Base-by-base conservation (phyloP, 495 filamentous ascomycete genomes). In the Hypoxylon lenormandii region DNA sequence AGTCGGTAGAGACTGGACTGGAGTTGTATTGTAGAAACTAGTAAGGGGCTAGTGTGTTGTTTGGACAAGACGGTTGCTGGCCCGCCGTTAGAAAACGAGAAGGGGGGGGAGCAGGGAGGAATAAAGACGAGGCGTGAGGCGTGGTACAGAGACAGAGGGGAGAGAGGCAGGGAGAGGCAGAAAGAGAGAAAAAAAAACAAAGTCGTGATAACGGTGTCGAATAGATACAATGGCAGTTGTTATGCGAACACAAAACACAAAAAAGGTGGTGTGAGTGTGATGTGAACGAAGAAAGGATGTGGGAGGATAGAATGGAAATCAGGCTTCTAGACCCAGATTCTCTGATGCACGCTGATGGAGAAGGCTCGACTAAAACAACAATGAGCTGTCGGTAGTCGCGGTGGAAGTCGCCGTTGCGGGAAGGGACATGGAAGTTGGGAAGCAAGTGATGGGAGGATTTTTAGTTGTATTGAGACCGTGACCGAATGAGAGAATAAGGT, bases 321-420 rank as follows among this genome's bases (percentile, higher is more conserved):
- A 48, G 53, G 69, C 60, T 67, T 67, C 69, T 72, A 72, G 69
- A 72, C 69, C 69, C 68, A 54, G 53, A 47, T 38, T 65, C 38
- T 28, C 42, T 21, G 59, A 63, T 46, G 69, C 69, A 72, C 43
- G 69, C 36, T 50, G 59, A 72, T 68, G 64, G 69, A 30, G 64
- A 72, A 72, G 38, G 59, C 46, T 59, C 48, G 57, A 64, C 12
- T 30, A 54, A 54, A 57, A 58, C 58, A 70, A 56, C 61, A 55
- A 64, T 60, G 60, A 64, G 60, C 68, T 71, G 69, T 72, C 69
- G 69, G 69, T 60, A 72, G 48, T 67, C 58, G 58, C 68, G 67
- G 67, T 70, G 67, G 60, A 56, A 55, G 67, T 65, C 48, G 53
- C 62, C 59, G 69, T 67, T 58, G 30, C 47, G 61, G 18, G 11